phyloP scores from a whole-genome alignment of 305 asterid genomes.

The Fraxinus albicans region DNA sequence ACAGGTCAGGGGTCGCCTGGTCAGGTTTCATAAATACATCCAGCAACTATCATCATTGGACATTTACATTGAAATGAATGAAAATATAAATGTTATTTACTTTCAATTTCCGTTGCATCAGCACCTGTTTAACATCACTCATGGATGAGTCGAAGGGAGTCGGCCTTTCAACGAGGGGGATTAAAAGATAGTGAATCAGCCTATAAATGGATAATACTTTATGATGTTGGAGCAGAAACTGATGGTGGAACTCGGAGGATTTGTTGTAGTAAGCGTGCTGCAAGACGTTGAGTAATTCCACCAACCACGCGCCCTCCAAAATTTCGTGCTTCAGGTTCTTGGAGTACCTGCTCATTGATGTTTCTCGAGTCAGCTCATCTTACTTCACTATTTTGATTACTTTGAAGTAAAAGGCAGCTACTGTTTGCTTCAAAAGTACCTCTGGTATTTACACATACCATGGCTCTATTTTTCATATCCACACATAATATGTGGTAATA shows the following conservation, averaged over 20 bases:
- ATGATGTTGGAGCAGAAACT: constrained; percentile 34
- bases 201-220: not conserved
- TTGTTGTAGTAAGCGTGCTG: constrained; percentile 97
- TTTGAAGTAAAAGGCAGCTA: not conserved
- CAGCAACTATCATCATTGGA: not conserved
- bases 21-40: not conserved
- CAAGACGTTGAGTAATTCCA: constrained; percentile 93
- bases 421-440: not conserved
- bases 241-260: constrained; percentile 76
- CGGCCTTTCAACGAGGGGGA: constrained; percentile 15
- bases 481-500: not conserved
- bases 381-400: not conserved
- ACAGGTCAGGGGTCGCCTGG: not conserved
- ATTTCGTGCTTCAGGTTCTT: constrained; percentile 83
- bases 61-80: not conserved
- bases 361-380: constrained; percentile 25
- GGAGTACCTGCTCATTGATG: constrained; percentile 65
- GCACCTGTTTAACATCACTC: not conserved
- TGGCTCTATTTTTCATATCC: not conserved
- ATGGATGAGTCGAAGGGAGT: not conserved
- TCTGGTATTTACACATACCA: not conserved
- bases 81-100: not conserved
- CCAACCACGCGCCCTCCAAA: constrained; percentile 96
- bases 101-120: not conserved
- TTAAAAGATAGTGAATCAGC: constrained; percentile 24